Base-by-base conservation (phyloP, 768 basidiomycete species). In the Boletus sp. region DNA sequence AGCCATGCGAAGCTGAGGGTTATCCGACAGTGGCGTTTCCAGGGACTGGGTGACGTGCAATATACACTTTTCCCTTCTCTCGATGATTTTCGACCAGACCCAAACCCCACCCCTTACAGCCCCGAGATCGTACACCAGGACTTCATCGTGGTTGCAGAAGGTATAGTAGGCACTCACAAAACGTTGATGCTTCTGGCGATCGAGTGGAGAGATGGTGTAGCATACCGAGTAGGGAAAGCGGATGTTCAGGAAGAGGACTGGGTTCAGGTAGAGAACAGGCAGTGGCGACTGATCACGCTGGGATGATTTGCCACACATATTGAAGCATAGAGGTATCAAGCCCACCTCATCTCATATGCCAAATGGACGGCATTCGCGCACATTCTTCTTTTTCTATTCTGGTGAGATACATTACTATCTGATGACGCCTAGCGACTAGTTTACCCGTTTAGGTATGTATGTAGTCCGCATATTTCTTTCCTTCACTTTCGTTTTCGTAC, bases 191-290 rank as follows among this genome's bases (percentile, higher is more conserved):
- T 62, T 32, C 25, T 62, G 10, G 61, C 61, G 1, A 34, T 62
- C 5, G 57, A 63, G 39, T 62, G 61, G 57, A 45, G 23, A 14
- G 57, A 59, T 27, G 57, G 41, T 0, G 42, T 63, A 3, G 61
- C 61, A 4, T 63, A 62, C 11, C 61, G 61, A 40, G 23, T 50
- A 6, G 60, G 54, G 19, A 32, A 19, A 27, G 6, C 47, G 17
- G 11, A 4, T 2, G 41, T 51, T 8, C 4, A 0, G 1, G 54
- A 43, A 35, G 39, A 17, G 8, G 27, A 44, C 0, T 61, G 60
- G 60, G 6, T 47, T 19, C 19, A 5, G 8, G 21, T 57, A 27
- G 17, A 61, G 48, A 53, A 57, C 27, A 61, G 34, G 29, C 19
- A 61, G 45, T 61, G 60, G 60, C 55, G 55, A 32, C 40, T 37